Conservation (phyloP, 2,329 filamentous ascomycete species). For the Amesomyces nigricolor region DNA sequence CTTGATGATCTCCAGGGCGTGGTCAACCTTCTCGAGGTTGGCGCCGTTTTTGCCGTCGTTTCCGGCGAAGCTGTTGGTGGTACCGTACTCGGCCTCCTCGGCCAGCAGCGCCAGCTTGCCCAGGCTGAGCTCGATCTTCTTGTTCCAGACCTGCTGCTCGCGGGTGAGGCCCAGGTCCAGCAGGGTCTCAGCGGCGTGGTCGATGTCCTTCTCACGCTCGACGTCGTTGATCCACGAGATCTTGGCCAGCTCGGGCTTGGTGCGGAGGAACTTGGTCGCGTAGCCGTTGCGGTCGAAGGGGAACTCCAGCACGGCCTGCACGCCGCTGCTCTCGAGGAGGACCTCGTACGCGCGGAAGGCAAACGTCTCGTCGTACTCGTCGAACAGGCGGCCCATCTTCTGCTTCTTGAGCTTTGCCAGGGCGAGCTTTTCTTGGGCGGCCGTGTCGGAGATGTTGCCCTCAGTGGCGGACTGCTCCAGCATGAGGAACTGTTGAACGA, state of each 20-base stretch:
- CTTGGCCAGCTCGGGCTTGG: slow-evolving; percentile 64
- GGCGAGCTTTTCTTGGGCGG: slow-evolving; percentile 36
- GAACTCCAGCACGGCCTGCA: slow-evolving; percentile 65
- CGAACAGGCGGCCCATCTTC: slow-evolving; percentile 50
- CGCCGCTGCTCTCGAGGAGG: slow-evolving; percentile 61
- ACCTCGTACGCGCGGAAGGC: slow-evolving; percentile 75
- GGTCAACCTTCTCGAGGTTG: slow-evolving; percentile 51
- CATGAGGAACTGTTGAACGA: slow-evolving; percentile 48
- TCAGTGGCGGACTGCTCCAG: slow-evolving; percentile 34
- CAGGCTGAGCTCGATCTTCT: slow-evolving; percentile 86
- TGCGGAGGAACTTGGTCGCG: slow-evolving; percentile 73
- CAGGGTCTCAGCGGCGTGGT: slow-evolving; percentile 65
- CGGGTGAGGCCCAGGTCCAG: slow-evolving; percentile 62
- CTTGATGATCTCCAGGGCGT: slow-evolving; percentile 61
- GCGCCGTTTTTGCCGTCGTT: slow-evolving; percentile 31
- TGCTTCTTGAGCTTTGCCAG: slow-evolving; percentile 43
- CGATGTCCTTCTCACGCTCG: slow-evolving; percentile 66
- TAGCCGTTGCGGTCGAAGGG: slow-evolving; percentile 61
- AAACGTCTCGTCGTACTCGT: slow-evolving; percentile 60
- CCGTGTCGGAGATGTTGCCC: slow-evolving; percentile 33
- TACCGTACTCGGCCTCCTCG: slow-evolving; percentile 38
- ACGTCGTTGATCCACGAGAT: slow-evolving; percentile 96
- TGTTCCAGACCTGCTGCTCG: slow-evolving; percentile 82
- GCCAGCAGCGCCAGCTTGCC: slow-evolving; percentile 77
- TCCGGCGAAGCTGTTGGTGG: slow-evolving; percentile 22